Evolutionary conservation across 2,329 filamentous ascomycete species (phyloP), one percentile per base, ranked within the genome.

Genomic region (Pyricularia sp.): DNA sequence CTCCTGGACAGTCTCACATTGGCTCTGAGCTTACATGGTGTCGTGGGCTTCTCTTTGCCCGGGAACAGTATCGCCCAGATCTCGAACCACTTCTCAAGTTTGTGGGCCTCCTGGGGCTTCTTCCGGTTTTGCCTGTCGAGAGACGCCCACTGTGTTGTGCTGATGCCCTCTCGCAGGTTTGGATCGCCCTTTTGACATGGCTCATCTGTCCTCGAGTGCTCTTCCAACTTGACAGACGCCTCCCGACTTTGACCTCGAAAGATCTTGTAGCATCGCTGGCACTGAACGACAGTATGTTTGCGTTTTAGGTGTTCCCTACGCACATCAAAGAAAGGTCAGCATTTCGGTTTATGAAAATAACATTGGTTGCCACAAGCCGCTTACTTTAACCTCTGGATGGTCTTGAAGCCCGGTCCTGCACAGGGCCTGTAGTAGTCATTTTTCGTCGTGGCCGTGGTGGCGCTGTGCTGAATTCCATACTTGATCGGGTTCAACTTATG

Each of bases 81-180:
- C 68, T 75, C 74, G 65, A 72, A 75, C 74, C 74, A 76, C 59
- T 74, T 75, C 64, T 75, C 74, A 7, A 76, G 65, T 66, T 72
- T 71, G 69, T 76, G 73, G 31, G 69, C 70, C 55, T 76, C 74
- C 63, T 75, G 74, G 59, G 73, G 75, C 69, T 74, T 76, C 65
- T 72, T 74, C 25, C 73, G 70, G 67, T 73, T 75, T 63, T 76
- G 72, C 66, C 71, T 72, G 55, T 76, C 74, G 10, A 75, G 69
- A 30, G 66, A 70, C 28, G 71, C 71, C 74, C 74, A 76, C 23
- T 76, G 74, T 12, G 68, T 70, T 20, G 72, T 71, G 65, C 71
- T 72, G 42, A 76, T 73, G 3, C 74, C 74, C 30, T 76, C 74
- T 42, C 72, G 73, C 10, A 72, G 69, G 20, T 71, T 71, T 0